A percentile compares a stretch with the other conserved stretches of the same genome.
Evolutionary conservation across 768 basidiomycete species (phyloP).

Genomic region (Asterophora lycoperdoides): DNA sequence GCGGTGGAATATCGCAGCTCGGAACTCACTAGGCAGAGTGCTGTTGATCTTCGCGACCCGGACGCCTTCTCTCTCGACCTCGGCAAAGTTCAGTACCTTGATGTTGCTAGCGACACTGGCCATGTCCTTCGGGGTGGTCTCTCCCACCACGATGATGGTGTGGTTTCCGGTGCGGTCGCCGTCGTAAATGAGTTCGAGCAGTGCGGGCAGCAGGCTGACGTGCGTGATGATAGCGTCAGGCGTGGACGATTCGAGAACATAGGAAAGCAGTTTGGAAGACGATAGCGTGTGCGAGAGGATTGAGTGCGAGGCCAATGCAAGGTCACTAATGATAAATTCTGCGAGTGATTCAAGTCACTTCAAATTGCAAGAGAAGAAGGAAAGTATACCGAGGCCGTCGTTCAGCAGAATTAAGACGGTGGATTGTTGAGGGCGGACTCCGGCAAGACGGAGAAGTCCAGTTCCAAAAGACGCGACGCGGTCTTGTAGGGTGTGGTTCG

Average conservation of each 20-base stretch:
- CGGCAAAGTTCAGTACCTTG: conserved; percentile 60
- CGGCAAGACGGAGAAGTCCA: conserved; percentile 57
- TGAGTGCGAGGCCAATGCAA: conserved; percentile 69
- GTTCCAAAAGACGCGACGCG: conserved; percentile 71
- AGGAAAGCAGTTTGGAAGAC: conserved; percentile 56
- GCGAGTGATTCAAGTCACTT: not conserved
- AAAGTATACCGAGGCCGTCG: conserved; percentile 63
- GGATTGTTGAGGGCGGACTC: conserved; percentile 54
- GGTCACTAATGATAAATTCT: conserved; percentile 80
- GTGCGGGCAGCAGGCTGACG: conserved; percentile 57
- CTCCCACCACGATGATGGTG: conserved; percentile 71
- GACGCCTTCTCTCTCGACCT: conserved; percentile 65
- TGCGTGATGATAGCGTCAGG: conserved; percentile 75
- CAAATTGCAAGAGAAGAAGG: not conserved
- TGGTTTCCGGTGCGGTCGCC: conserved; percentile 42
- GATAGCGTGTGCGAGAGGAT: conserved; percentile 65
- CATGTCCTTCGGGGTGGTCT: conserved; percentile 41
- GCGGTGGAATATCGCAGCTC: not conserved
- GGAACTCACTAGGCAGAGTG: conserved; percentile 48
- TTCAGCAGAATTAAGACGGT: conserved; percentile 75
- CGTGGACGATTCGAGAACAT: conserved; percentile 58
- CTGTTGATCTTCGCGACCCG: conserved; percentile 42
- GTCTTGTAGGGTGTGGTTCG: conserved; percentile 65
- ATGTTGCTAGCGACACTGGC: conserved; percentile 48
- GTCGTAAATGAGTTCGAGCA: conserved; percentile 73